Evolutionary conservation across 805 yeast species (phyloP), one percentile per base, ranked within the genome.

Genomic region (Lipomyces starkeyi): DNA sequence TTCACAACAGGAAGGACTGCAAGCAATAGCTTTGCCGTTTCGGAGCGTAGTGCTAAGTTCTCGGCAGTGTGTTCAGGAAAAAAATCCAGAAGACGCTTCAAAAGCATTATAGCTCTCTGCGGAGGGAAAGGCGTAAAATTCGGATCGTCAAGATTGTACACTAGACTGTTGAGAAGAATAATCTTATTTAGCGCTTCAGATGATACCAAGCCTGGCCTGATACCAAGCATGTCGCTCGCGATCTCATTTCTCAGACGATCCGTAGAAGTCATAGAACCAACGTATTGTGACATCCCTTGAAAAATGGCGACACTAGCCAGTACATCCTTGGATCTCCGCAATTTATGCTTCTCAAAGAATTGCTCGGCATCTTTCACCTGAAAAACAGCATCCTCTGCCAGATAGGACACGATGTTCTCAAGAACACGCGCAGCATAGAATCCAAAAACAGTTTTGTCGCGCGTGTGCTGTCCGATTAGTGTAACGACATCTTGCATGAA

Each of bases 171-270:
- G 53, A 89, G 77, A 2, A 88, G 71, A 0, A 86, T 78, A 3
- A 90, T 67, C 76, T 83, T 82, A 17, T 76, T 77, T 47, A 86
- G 75, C 0, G 89, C 89, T 2, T 75, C 75, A 2, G 74, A 59
- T 7, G 82, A 62, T 13, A 88, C 81, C 40, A 84, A 25, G 1
- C 20, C 84, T 0, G 82, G 73, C 61, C 81, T 82, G 1, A 84
- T 78, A 0, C 92, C 91, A 58, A 89, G 79, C 25, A 90, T 75
- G 72, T 88, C 92, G 0, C 93, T 86, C 14, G 87, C 87, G n/a
- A 85, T 79, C 64, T 82, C 81, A 70, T 87, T 89, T 71, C 93
- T 83, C 9, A 85, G 71, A 67, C 88, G 82, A 20, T 84, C 88
- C 43, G 85, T 80, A 49, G 80, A 78, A 0, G 78, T 66, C 9